Evolutionary conservation across 208 protist species (phyloP), one percentile per base, ranked within the genome.

Genomic region (Wallacemonas collosoma): DNA sequence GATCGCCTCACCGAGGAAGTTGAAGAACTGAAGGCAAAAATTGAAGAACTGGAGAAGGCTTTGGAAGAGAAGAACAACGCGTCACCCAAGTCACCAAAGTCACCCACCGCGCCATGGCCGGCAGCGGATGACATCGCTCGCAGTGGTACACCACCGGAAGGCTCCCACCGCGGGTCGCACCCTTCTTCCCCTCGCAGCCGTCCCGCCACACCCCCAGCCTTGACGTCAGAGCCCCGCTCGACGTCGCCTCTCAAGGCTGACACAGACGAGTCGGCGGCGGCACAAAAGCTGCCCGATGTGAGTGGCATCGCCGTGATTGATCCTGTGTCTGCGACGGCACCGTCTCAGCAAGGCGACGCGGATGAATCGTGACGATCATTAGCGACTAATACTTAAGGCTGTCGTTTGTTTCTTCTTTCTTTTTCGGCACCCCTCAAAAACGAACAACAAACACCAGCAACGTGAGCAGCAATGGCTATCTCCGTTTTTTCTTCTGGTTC

Each of bases 1-100:
- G 87, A 93, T 39, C 87, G 79, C 38, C 79, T 87, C 35, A 81
- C 77, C 26, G 73, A 77, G 62, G 66, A 86, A 76, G 56, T 93
- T 0, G 84, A 87, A 44, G 70, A 61, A 26, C 72, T 86, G 48
- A 72, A 85, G 67, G 74, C 81, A 44, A 72, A 89, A 60, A 8
- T 86, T 67, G 68, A 72, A 26, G 58, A 66, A 44, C 72, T 85
- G 7, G 76, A 88, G 58, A 77, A 84, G 69, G 62, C 77, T 2
- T 36, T 80, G 38, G 72, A 82, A 62, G 65, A 73, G 58, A 48
- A 80, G 40, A 67, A 75, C 47, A 48, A 47, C 26, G 26, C 26
- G 26, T 26, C 26, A 26, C 26, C 26, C 26, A 26, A 26, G 26
- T 26, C 26, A 26, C 26, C 26, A 26, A 26, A 26, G 26, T 26